Evolutionary conservation across 192 early-diverging fungal genomes (phyloP).

Genomic region (Polychytrium aggregatum): DNA sequence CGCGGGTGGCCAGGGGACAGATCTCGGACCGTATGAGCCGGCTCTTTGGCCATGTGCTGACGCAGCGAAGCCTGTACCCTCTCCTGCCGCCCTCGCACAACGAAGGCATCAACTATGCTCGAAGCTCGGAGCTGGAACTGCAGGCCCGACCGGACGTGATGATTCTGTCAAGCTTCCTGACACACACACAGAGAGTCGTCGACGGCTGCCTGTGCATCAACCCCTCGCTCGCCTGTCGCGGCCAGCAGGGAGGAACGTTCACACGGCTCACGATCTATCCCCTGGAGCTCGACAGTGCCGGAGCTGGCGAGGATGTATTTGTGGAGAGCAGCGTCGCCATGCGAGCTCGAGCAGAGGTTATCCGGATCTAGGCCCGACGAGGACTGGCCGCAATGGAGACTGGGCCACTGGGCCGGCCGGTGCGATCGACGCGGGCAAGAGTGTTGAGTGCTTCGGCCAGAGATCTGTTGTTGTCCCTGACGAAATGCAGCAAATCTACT

Average conservation of each 20-base stretch:
- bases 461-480: too few relatives aligned
- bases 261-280: conserved; percentile 65
- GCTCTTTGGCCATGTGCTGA: conserved; percentile 63
- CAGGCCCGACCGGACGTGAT: conserved; percentile 72
- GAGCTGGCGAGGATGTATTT: neutral
- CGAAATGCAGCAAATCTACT: too few relatives aligned
- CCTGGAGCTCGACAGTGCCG: conserved; percentile 17
- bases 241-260: conserved; percentile 69
- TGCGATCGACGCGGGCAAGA: too few relatives aligned
- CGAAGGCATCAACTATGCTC: conserved; percentile 21
- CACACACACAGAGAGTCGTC: conserved; percentile 57
- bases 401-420: neutral
- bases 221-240: conserved; percentile 64
- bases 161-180: conserved; percentile 64
- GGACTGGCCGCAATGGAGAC: neutral
- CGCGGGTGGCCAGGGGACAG: neutral
- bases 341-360: too few relatives aligned
- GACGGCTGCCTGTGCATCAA: conserved; percentile 76
- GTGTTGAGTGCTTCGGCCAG: too few relatives aligned
- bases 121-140: conserved; percentile 34
- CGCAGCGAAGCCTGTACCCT: conserved; percentile 82
- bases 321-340: too few relatives aligned
- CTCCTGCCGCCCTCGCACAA: conserved; percentile 50
- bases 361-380: too few relatives aligned
- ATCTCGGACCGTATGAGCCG: conserved; percentile 54